Percentiles rank a stretch among this genome's conserved stretches.
phyloP scores from a whole-genome alignment of 129 eudicot genomes.

The Lactuca sativa region DNA sequence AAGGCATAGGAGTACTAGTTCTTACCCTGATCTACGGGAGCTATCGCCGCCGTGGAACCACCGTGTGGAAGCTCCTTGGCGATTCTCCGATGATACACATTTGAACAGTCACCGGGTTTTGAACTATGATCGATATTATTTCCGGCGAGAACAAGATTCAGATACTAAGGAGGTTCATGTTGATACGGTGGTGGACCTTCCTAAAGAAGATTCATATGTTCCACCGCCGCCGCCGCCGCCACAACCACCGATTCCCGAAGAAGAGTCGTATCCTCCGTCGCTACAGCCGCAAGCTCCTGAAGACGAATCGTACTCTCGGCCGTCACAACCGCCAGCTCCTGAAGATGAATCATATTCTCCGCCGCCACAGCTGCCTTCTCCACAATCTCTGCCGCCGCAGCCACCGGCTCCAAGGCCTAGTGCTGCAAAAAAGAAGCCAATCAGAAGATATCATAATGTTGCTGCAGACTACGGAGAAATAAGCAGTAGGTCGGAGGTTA shows the following conservation, averaged over 20 bases:
- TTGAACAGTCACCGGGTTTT: conserved; percentile 30
- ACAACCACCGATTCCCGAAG: conserved; percentile 15
- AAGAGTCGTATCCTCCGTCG: conserved; percentile 23
- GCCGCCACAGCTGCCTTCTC: conserved; percentile 28
- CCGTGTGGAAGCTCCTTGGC: conserved; percentile 35
- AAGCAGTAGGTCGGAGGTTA: not conserved
- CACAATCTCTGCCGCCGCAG: conserved; percentile 11
- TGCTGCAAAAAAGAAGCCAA: conserved; percentile 26
- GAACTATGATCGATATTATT: conserved; percentile 40
- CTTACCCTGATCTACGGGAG: conserved; percentile 89
- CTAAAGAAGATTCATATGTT: conserved; percentile 23
- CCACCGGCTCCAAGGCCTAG: conserved; percentile 20
- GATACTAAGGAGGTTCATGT: conserved; percentile 38
- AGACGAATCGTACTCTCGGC: conserved; percentile 20
- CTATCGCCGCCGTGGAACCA: conserved; percentile 33
- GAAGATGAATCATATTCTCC: conserved; percentile 17
- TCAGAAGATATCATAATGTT: conserved; percentile 29
- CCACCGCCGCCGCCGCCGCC: conserved; percentile 31
- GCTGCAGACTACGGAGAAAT: conserved; percentile 13
- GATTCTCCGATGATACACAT: conserved; percentile 62
- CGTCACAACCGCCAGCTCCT: conserved; percentile 31
- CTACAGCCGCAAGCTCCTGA: conserved; percentile 26
- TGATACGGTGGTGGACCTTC: conserved; percentile 35
- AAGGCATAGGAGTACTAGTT: conserved; percentile 55
- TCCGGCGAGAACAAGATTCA: conserved; percentile 33